Percentiles rank a stretch among this genome's conserved stretches.
Conservation (phyloP, 1,284 basidiomycete genomes). For the Heterobasidion parviporum region DNA sequence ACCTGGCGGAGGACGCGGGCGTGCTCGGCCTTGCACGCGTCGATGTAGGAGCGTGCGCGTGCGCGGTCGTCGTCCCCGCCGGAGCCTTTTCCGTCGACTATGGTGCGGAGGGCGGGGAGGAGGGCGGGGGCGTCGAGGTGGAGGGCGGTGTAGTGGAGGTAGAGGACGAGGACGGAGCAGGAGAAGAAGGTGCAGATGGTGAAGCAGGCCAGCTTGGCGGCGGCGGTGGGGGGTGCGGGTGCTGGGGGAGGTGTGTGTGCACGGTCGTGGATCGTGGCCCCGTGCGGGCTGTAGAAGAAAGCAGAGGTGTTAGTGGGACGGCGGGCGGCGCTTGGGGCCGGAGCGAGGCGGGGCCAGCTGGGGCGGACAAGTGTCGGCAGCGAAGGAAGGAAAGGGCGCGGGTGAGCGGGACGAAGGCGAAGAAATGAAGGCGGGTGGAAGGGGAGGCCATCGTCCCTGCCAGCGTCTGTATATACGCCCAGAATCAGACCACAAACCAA, state of each 20-base stretch:
- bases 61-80: not conserved
- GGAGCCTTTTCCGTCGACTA: not conserved
- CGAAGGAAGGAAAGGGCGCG: not conserved
- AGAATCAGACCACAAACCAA: no score
- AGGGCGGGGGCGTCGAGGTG: not conserved
- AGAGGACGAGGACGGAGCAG: slow-evolving; percentile 6
- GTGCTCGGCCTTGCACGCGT: not conserved
- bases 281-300: no score
- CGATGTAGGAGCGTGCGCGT: not conserved
- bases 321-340: no score
- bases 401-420: not conserved
- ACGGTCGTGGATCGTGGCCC: not conserved
- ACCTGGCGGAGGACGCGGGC: not conserved
- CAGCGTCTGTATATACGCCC: no score
- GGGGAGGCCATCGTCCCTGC: no score
- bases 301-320: no score
- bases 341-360: no score
- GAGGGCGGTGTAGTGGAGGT: slow-evolving; percentile 5
- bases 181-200: slow-evolving; percentile 3
- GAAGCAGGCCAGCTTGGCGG: slow-evolving; percentile 13
- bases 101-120: not conserved
- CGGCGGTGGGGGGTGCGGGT: not conserved
- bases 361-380: no score
- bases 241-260: not conserved
- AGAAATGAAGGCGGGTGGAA: no score